Percentiles rank a stretch among this genome's conserved stretches.
phyloP scores from a whole-genome alignment of 371 early-diverging fungal genomes.

The Antonospora locustae region DNA sequence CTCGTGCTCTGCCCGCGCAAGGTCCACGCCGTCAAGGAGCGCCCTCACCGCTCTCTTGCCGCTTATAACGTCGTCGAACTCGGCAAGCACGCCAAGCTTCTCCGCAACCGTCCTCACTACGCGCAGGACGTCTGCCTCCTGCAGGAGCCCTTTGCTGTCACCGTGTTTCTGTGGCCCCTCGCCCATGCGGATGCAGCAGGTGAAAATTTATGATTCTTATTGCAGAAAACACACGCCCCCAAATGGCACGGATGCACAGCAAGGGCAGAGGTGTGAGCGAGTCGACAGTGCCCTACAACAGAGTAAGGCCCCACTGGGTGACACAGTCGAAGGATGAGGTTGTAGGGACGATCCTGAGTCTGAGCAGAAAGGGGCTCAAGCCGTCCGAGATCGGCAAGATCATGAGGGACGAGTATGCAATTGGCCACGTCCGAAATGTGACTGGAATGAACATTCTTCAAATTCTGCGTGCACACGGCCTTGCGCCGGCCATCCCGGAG shows the following conservation, averaged over 20 bases:
- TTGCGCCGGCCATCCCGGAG: constrained; percentile 92
- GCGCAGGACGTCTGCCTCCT: too few relatives aligned
- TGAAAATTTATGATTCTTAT: too few relatives aligned
- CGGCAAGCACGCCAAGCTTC: too few relatives aligned
- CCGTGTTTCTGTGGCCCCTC: too few relatives aligned
- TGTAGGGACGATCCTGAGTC: constrained; percentile 84
- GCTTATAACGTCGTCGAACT: too few relatives aligned
- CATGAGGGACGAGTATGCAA: constrained; percentile 89
- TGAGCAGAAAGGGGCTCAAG: constrained; percentile 93
- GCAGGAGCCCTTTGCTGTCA: too few relatives aligned
- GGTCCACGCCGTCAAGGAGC: too few relatives aligned
- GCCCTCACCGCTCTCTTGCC: too few relatives aligned
- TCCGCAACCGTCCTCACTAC: too few relatives aligned
- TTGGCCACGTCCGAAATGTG: constrained; percentile 81
- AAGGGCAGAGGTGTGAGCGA: constrained; percentile 83
- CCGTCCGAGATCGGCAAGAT: constrained; percentile 96
- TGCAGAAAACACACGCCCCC: neutral
- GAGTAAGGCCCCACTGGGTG: constrained; percentile 85
- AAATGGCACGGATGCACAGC: constrained; percentile 55
- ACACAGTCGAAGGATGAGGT: constrained; percentile 85
- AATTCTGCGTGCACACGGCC: constrained; percentile 72
- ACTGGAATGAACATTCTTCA: constrained; percentile 86
- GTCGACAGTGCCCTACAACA: constrained; percentile 94
- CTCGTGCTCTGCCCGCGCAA: too few relatives aligned
- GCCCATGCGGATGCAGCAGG: too few relatives aligned